Percentiles rank a stretch among this genome's conserved stretches.
Evolutionary conservation across 169 alveolate species (phyloP).

Genomic region (Condylostoma magnum): DNA sequence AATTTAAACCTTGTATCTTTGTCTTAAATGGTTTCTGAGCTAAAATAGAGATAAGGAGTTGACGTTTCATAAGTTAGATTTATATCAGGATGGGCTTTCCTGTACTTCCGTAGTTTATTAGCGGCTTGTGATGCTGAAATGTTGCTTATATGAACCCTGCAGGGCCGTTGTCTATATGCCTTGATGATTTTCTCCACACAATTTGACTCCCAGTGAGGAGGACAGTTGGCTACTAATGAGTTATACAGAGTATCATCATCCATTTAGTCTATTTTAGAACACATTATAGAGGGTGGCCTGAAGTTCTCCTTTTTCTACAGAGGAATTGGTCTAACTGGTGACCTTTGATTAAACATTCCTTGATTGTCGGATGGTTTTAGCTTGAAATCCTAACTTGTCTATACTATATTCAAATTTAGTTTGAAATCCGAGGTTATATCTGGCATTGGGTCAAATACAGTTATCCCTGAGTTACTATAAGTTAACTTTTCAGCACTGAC

Average conservation of each 20-base stretch:
- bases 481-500: conserved; percentile 1
- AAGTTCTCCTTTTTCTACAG: not conserved
- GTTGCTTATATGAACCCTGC: conserved; percentile 4
- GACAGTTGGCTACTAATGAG: conserved; percentile 1
- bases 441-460: not conserved
- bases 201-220: conserved; percentile 22
- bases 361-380: not conserved
- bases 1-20: conserved; percentile 21
- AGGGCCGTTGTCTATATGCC: not conserved
- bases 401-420: too few species aligned
- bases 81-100: not conserved
- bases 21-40: not conserved
- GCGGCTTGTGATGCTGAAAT: conserved; percentile 3
- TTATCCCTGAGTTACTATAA: not conserved
- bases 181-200: not conserved
- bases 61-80: conserved; percentile 22
- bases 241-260: conserved; percentile 1
- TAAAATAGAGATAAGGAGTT: not conserved
- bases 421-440: not conserved
- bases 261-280: not conserved
- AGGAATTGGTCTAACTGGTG: conserved; percentile 8
- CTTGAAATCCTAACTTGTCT: not conserved
- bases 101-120: not conserved
- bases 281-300: conserved; percentile 15
- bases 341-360: not conserved